Base-by-base conservation (phyloP, 371 early-diverging fungal species). In the Syncephalastrum monosporum region DNA sequence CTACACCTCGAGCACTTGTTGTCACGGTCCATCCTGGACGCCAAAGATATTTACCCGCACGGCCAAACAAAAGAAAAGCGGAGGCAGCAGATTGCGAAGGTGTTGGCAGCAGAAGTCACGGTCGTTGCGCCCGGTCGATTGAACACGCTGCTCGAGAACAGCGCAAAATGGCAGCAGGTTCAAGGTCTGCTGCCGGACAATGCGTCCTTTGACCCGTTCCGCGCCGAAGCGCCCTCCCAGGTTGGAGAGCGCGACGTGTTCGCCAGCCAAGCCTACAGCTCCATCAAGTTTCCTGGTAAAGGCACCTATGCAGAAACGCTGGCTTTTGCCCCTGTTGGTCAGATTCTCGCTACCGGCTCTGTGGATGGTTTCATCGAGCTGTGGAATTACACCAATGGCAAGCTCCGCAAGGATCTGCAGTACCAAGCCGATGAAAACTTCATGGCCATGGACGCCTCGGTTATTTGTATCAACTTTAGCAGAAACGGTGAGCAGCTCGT, bases 331-430 rank as follows among this genome's bases (percentile, higher is more conserved):
- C 85, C 89, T 1, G 87, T 90, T 50, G 94, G 95, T 4, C 87
- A 87, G 42, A 87, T 78, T 42, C 67, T 97, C 10, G 95, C 83
- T 4, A 95, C 96, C 12, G 98, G 98, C 16, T 89, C 90, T 42
- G 73, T 82, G 29, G 97, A 96, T 78, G 98, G 98, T 1, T 90
- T 96, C 59, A 90, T 97, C 52, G 97, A 97, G 69, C 67, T 97
- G 14, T 97, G 95, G 95, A 93, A 95, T 62, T 84, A 85, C 52
- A 69, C 86, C 50, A 94, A 94, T 2, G 96, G 94, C 1, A 96
- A 95, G 59, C 72, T 95, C 16, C 77, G 95, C 19, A 88, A 80
- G 54, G 97, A 96, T 67, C 69, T 97, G 45, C 77, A 81, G 53
- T 97, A 95, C 69, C 98, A 97, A 70, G 87, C 87, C 0, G 89